phyloP scores from a whole-genome alignment of 139 green algal genomes.

The Chlorella sp. region DNA sequence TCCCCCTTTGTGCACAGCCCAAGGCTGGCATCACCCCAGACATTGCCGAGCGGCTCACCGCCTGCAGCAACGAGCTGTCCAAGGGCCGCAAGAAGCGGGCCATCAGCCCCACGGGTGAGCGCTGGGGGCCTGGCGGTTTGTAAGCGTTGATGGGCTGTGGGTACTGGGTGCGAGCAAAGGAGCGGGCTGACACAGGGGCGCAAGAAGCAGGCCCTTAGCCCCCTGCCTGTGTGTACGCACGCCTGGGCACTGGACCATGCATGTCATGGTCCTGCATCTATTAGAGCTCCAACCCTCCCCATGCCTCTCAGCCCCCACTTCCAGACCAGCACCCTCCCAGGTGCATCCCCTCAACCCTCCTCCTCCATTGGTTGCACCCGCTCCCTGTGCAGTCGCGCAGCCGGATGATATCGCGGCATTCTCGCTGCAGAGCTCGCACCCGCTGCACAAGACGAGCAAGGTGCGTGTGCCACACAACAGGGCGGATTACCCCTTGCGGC shows the following conservation, averaged over 20 bases:
- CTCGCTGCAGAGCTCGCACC: slow-evolving; percentile 64
- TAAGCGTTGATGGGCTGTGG: no score
- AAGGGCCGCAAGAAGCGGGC: slow-evolving; percentile 89
- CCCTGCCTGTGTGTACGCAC: background rate
- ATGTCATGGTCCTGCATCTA: no score
- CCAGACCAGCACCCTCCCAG: background rate
- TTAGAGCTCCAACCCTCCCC: no score
- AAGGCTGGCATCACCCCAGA: slow-evolving; percentile 50
- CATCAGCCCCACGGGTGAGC: slow-evolving; percentile 48
- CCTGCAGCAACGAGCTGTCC: slow-evolving; percentile 58
- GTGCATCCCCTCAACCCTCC: background rate
- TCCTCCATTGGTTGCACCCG: background rate
- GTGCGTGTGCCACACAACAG: background rate
- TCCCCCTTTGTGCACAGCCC: no score
- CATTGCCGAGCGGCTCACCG: slow-evolving; percentile 54
- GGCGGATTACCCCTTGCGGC: no score
- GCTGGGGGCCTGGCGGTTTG: no score
- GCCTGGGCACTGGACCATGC: no score
- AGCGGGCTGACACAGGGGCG: background rate
- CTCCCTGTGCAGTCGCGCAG: slow-evolving; percentile 53
- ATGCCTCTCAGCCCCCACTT: background rate
- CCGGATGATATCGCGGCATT: slow-evolving; percentile 73
- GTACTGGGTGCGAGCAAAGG: no score
- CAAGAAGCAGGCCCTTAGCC: background rate
- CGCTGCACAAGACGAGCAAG: slow-evolving; percentile 92